phyloP scores from a whole-genome alignment of 176 grass and related monocot genomes.

The Zoysia pacifica region DNA sequence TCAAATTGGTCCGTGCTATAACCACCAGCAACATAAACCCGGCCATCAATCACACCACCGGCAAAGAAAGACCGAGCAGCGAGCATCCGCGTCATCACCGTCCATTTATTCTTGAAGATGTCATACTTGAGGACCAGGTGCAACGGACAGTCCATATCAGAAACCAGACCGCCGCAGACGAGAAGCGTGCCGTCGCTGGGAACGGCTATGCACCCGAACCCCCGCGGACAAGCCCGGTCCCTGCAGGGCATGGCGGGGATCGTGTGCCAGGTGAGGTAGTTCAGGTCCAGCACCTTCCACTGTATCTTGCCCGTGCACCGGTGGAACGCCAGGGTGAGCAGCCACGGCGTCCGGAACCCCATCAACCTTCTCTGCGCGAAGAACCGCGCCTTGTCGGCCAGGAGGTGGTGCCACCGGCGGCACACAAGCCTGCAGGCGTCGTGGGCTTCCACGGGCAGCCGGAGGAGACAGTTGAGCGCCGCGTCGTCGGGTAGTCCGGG shows the following conservation, averaged over 20 bases:
- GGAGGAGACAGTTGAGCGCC: slow-evolving; percentile 82
- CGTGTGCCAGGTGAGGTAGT: slow-evolving; percentile 67
- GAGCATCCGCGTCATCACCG: slow-evolving; percentile 71
- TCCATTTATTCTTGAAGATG: slow-evolving; percentile 67
- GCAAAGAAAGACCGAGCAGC: slow-evolving; percentile 84
- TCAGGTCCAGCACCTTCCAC: slow-evolving; percentile 88
- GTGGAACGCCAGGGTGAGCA: slow-evolving; percentile 92
- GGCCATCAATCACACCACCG: slow-evolving; percentile 69
- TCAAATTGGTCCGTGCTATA: slow-evolving; percentile 88
- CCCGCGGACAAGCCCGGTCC: slow-evolving; percentile 76
- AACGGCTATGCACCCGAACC: slow-evolving; percentile 81
- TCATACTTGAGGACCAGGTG: slow-evolving; percentile 90
- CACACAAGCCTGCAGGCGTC: slow-evolving; percentile 69
- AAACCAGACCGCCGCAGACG: slow-evolving; percentile 88
- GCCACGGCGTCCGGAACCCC: slow-evolving; percentile 54
- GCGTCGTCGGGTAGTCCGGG: slow-evolving; percentile 87
- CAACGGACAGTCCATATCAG: slow-evolving; percentile 92
- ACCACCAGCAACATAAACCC: slow-evolving; percentile 80
- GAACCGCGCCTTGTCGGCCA: slow-evolving; percentile 66
- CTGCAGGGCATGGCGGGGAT: slow-evolving; percentile 91
- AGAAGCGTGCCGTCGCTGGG: slow-evolving; percentile 59
- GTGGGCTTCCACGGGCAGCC: slow-evolving; percentile 62
- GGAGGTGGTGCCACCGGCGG: slow-evolving; percentile 69
- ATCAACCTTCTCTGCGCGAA: slow-evolving; percentile 57
- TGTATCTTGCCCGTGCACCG: slow-evolving; percentile 94